Evolutionary conservation across 2,329 filamentous ascomycete species (phyloP).

Genomic region (Cytospora mali): DNA sequence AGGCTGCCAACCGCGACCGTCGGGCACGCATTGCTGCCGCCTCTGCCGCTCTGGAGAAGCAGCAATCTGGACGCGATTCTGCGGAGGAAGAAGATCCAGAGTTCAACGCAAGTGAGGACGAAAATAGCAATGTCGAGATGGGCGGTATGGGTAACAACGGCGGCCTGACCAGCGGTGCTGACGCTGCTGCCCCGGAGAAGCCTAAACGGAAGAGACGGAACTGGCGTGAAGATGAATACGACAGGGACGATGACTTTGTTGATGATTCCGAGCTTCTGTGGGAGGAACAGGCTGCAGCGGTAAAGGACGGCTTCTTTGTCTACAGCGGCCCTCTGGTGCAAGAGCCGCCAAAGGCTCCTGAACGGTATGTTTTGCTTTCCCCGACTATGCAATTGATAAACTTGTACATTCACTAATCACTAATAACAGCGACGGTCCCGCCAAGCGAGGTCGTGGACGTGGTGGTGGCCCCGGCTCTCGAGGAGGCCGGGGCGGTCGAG

Average conservation of each 20-base stretch:
- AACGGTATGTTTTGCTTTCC: slow-evolving; percentile 48
- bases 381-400: not conserved
- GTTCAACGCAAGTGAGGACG: slow-evolving; percentile 50
- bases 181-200: slow-evolving; percentile 66
- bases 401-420: slow-evolving; percentile 45
- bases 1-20: slow-evolving; percentile 85
- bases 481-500: slow-evolving; percentile 51
- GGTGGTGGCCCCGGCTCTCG: slow-evolving; percentile 51
- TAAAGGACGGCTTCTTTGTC: slow-evolving; percentile 96
- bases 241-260: slow-evolving; percentile 80
- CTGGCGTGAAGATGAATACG: slow-evolving; percentile 80
- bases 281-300: slow-evolving; percentile 93
- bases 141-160: slow-evolving; percentile 64
- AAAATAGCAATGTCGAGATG: slow-evolving; percentile 89
- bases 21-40: slow-evolving; percentile 87
- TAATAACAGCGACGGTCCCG: slow-evolving; percentile 69
- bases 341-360: slow-evolving; percentile 75
- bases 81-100: slow-evolving; percentile 23
- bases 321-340: slow-evolving; percentile 91
- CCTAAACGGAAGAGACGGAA: slow-evolving; percentile 77
- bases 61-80: slow-evolving; percentile 63
- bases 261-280: slow-evolving; percentile 94
- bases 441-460: slow-evolving; percentile 62
- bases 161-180: slow-evolving; percentile 58
- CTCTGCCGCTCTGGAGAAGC: slow-evolving; percentile 80